phyloP scores from a whole-genome alignment of 495 filamentous ascomycete species.

The Tetracladium setigerum region DNA sequence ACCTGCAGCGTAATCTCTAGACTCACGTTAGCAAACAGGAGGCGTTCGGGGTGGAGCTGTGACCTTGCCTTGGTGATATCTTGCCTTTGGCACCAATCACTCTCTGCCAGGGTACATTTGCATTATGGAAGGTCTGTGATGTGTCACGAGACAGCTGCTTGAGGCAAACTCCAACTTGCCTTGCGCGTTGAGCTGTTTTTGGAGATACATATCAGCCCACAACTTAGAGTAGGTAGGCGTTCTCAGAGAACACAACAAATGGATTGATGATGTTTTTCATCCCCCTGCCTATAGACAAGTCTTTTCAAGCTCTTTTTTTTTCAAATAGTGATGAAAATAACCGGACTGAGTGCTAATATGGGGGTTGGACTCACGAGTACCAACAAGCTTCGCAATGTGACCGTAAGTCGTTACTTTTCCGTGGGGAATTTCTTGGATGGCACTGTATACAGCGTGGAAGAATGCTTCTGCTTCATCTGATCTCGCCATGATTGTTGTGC shows the following conservation, averaged over 20 bases:
- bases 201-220: too few species aligned
- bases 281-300: too few species aligned
- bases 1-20: slow-evolving; percentile 57
- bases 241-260: too few species aligned
- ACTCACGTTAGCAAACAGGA: background rate
- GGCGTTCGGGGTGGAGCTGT: background rate
- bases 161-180: slow-evolving; percentile 82
- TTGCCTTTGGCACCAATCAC: slow-evolving; percentile 81
- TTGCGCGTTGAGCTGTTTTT: slow-evolving; percentile 52
- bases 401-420: slow-evolving; percentile 85
- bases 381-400: slow-evolving; percentile 75
- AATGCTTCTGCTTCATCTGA: slow-evolving; percentile 80
- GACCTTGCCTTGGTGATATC: slow-evolving; percentile 70
- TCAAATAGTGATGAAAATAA: too few species aligned
- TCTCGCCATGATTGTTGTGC: slow-evolving; percentile 48
- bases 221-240: too few species aligned
- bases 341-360: slow-evolving; percentile 7
- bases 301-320: too few species aligned
- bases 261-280: too few species aligned
- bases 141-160: slow-evolving; percentile 65
- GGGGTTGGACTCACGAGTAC: slow-evolving; percentile 56
- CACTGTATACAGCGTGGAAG: slow-evolving; percentile 74
- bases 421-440: slow-evolving; percentile 74
- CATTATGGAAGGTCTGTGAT: slow-evolving; percentile 49
- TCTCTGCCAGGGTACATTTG: slow-evolving; percentile 89